phyloP scores from a whole-genome alignment of 257 asterid species.

The Ehretia macrophylla region DNA sequence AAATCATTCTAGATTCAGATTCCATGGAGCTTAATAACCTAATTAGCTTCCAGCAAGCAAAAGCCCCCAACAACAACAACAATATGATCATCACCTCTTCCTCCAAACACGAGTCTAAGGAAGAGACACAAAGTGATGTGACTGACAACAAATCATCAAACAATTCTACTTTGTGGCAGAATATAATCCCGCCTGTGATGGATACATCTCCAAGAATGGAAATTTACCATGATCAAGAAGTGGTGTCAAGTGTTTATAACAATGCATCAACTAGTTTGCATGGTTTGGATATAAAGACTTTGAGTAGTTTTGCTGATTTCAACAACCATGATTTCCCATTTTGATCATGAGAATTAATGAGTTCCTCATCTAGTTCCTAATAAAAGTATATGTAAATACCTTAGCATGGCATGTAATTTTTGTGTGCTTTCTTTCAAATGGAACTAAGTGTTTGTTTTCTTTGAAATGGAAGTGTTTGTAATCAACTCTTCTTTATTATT shows the following conservation, averaged over 20 bases:
- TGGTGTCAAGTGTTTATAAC: no score
- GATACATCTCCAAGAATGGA: neutral
- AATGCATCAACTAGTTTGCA: slow-evolving; percentile 6
- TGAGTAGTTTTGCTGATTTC: slow-evolving; percentile 32
- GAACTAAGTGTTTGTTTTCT: no score
- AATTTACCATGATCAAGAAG: neutral
- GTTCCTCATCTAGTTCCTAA: neutral
- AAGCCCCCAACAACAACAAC: no score
- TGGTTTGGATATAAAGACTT: slow-evolving; percentile 22
- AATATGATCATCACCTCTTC: no score
- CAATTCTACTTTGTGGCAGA: neutral
- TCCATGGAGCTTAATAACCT: neutral
- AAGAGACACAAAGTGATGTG: neutral
- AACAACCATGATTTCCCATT: slow-evolving; percentile 11
- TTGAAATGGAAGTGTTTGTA: no score
- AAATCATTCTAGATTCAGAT: neutral
- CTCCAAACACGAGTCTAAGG: neutral
- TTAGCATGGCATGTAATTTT: no score
- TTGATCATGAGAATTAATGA: slow-evolving; percentile 7
- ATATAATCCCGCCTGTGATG: neutral
- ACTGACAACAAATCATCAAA: neutral
- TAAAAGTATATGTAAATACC: no score
- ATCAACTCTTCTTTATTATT: no score
- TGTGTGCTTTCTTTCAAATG: no score
- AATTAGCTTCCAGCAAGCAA: neutral